Evolutionary conservation across 2,329 filamentous ascomycete genomes (phyloP).

Genomic region (Penicillium vulpinum): DNA sequence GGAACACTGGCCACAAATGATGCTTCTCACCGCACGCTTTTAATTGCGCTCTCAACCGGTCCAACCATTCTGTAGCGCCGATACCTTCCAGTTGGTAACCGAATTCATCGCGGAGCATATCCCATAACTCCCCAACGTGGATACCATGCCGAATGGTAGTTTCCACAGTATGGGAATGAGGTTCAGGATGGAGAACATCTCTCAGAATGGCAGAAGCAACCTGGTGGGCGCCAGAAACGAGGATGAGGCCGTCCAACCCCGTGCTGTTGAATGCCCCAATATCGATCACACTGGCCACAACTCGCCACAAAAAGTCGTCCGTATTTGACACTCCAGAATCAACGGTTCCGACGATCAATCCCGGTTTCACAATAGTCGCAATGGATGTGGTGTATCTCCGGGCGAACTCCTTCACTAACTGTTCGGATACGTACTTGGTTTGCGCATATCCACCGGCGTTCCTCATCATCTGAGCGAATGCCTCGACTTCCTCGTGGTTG

Average conservation of each 20-base stretch:
- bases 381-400: background rate
- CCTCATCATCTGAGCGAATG: background rate
- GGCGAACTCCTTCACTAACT: background rate
- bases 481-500: background rate
- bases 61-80: background rate
- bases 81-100: background rate
- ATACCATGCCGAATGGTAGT: background rate
- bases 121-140: background rate
- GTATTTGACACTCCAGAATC: background rate
- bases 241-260: background rate
- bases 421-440: background rate
- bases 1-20: background rate
- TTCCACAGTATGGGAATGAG: background rate
- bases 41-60: background rate
- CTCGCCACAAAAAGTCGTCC: background rate
- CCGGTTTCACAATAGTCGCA: background rate
- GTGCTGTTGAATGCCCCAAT: background rate
- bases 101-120: background rate
- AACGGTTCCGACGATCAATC: background rate
- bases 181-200: background rate
- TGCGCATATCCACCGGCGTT: background rate
- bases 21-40: background rate
- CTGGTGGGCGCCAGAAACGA: background rate
- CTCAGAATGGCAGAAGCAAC: background rate
- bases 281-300: background rate